Base-by-base conservation (phyloP, 768 basidiomycete genomes). In the Lentinula edodes region DNA sequence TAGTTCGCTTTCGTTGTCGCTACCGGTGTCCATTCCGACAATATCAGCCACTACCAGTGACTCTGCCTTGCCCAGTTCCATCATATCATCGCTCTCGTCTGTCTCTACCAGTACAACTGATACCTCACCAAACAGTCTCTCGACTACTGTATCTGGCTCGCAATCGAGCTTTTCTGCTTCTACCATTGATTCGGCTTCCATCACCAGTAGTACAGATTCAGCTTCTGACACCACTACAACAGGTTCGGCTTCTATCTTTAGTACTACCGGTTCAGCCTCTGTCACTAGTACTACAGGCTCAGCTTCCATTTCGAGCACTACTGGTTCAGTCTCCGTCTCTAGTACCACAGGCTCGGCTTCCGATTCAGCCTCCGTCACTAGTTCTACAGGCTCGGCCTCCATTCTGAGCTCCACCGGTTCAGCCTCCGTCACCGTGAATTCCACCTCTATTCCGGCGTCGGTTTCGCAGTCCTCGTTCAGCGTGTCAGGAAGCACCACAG, bases 161-260 rank as follows among this genome's bases (percentile, higher is more conserved):
- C 43, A 45, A 52, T n/a, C 48, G 13, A 41, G 48, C 20, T 39
- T 60, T 20, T 42, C 53, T 54, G 62, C 50, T 58, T 34, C 64
- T 41, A 34, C 60, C 2, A 48, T 35, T 28, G n/a, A 20, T 15
- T 57, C 56, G 20, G 7, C 28, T 35, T 28, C 56, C 16, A 28
- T 38, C 7, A 16, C 36, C 12, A 18, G 52, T 20, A 16, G 28
- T 28, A 28, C 28, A 2, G 3, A 28, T 28, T 28, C 28, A 28
- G 28, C 28, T 28, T 28, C 28, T 28, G 28, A 3, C 28, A 28
- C 28, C 28, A 28, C 3, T 28, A 28, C 3, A 3, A 28, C 28
- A 28, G 28, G 28, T 3, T 32, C 57, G 41, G 32, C 61, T 34
- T 42, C 61, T 6, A 32, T 23, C 12, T 18, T 28, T 13, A 35